Conservation (phyloP, 495 filamentous ascomycete genomes). For the Annulohypoxylon maeteangense region DNA sequence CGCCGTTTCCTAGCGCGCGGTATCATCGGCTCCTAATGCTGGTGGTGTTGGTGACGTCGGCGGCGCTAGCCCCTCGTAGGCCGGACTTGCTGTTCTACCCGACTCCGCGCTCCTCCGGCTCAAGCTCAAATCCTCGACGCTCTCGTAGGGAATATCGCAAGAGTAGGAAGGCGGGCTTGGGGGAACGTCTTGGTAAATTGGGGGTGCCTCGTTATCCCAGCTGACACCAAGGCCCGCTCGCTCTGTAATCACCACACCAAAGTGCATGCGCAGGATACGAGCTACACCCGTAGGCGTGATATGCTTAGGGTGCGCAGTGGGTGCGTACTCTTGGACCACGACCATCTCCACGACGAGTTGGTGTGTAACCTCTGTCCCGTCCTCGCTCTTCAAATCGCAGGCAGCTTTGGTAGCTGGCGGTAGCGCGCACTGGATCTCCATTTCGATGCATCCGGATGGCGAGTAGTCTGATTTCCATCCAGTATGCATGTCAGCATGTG, state of each 20-base stretch:
- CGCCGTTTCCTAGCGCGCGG: conserved; percentile 26
- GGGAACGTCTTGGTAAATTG: conserved; percentile 94
- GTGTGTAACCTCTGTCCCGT: conserved; percentile 82
- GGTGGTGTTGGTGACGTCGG: neutral
- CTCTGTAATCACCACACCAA: conserved; percentile 82
- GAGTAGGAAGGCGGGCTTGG: conserved; percentile 83
- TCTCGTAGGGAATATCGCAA: conserved; percentile 38
- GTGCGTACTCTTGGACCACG: conserved; percentile 89
- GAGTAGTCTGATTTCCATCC: conserved; percentile 99
- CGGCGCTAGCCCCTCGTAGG: conserved; percentile 34
- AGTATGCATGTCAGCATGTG: conserved; percentile 75
- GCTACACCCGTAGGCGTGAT: conserved; percentile 90
- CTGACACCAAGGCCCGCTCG: conserved; percentile 88
- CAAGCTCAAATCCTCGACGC: conserved; percentile 37
- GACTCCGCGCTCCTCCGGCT: conserved; percentile 22
- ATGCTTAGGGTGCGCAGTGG: conserved; percentile 72
- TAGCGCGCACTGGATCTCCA: conserved; percentile 82
- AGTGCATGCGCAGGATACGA: conserved; percentile 92
- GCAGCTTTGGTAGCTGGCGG: conserved; percentile 59
- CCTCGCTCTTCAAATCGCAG: conserved; percentile 83
- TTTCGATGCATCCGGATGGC: conserved; percentile 74
- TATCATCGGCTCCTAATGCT: conserved; percentile 1
- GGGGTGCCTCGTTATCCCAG: conserved; percentile 97
- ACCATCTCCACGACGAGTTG: conserved; percentile 92
- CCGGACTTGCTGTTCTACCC: conserved; percentile 9